These are phyloP conservation scores for Lipomyces orientalis DNA, from an alignment of 805 yeast genomes.

Conservation along the genomic window DNA sequence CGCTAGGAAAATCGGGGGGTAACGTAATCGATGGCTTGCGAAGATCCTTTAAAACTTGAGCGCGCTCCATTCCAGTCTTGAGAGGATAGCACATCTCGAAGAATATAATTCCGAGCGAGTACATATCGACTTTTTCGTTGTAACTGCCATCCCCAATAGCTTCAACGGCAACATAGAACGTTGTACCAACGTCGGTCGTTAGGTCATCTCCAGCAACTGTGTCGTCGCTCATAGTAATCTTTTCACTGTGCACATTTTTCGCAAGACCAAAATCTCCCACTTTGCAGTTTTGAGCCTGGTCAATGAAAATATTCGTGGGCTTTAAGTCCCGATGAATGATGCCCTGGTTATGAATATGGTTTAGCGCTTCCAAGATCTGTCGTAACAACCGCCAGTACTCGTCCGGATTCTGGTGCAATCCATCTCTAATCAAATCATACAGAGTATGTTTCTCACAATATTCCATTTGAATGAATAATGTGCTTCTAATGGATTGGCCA, in stretches of 20 bases:
- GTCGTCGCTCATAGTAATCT: slow-evolving; percentile 9
- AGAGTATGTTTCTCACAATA: slow-evolving; percentile 95
- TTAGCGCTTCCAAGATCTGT: slow-evolving; percentile 86
- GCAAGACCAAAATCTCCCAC: slow-evolving; percentile 98
- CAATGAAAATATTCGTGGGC: slow-evolving; percentile 95
- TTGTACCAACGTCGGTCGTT: slow-evolving; percentile 93
- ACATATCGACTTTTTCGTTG: slow-evolving; percentile 94
- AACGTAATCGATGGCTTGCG: slow-evolving; percentile 66
- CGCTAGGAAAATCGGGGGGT: slow-evolving; percentile 66
- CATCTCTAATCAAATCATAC: slow-evolving; percentile 78
- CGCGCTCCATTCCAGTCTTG: slow-evolving; percentile 94
- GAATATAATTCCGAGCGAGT: slow-evolving; percentile 90
- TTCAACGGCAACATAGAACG: slow-evolving; percentile 90
- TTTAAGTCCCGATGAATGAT: slow-evolving; percentile 94
- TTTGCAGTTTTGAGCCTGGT: slow-evolving; percentile 83
- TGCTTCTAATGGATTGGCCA: slow-evolving; percentile 42
- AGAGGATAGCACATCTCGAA: slow-evolving; percentile 91
- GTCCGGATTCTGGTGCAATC: slow-evolving; percentile 68
- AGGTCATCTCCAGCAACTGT: slow-evolving; percentile 53
- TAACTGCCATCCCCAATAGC: slow-evolving; percentile 72
- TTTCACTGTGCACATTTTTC: slow-evolving; percentile 69
- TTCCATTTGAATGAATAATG: slow-evolving; percentile 96
- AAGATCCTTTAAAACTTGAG: slow-evolving; percentile 67
- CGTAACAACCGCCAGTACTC: slow-evolving; percentile 91
- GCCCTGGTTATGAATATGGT: slow-evolving; percentile 90